These are phyloP conservation scores for Choiromyces venosus DNA, from an alignment of 495 filamentous ascomycete species.

Conservation along the genomic window DNA sequence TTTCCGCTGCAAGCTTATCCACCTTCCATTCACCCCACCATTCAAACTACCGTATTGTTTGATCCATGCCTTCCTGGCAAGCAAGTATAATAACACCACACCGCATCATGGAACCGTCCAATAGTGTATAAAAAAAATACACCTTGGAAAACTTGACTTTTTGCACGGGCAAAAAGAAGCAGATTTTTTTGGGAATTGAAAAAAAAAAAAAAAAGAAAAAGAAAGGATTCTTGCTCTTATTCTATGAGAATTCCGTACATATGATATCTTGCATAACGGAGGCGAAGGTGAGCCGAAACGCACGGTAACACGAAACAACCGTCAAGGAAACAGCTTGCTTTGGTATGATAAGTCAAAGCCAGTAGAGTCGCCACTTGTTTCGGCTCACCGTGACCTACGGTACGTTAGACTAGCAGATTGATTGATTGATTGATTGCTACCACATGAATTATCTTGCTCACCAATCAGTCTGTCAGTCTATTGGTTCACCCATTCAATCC, in stretches of 20 bases:
- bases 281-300: too few relatives aligned
- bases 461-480: not conserved
- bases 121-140: not conserved
- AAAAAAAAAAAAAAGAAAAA: not conserved
- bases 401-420: too few relatives aligned
- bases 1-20: conserved; percentile 1
- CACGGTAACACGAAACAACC: too few relatives aligned
- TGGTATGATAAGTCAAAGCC: too few relatives aligned
- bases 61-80: not conserved
- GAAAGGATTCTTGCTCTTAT: not conserved
- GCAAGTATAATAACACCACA: not conserved
- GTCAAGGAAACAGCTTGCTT: too few relatives aligned
- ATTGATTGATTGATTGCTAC: not conserved
- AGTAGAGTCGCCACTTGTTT: too few relatives aligned
- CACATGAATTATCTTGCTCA: not conserved
- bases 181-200: not conserved
- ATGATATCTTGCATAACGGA: not conserved
- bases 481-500: not conserved
- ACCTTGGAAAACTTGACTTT: not conserved
- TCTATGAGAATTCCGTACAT: not conserved
- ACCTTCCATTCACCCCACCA: not conserved
- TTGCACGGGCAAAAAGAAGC: not conserved
- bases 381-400: too few relatives aligned
- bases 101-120: not conserved
- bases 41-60: not conserved